Percentiles rank a stretch among this genome's conserved stretches.
Conservation (phyloP, 208 protist genomes). For the Trypanosoma conorhini region DNA sequence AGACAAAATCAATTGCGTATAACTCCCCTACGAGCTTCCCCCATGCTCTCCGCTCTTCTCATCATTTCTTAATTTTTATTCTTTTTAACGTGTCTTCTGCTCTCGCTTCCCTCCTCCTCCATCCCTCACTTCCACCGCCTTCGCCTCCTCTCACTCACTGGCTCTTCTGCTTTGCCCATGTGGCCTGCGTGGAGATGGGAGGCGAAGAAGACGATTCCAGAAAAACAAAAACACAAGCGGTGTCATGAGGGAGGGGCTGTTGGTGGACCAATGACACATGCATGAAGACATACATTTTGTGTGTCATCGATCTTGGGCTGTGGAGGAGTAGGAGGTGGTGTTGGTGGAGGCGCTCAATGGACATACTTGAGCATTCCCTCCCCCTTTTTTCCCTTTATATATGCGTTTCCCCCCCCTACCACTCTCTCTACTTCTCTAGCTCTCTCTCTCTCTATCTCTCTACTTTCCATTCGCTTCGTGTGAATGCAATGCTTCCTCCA, state of each 20-base stretch:
- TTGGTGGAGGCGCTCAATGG: too few relatives aligned
- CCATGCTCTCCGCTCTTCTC: not conserved
- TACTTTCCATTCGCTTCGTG: not conserved
- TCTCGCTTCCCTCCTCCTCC: not conserved
- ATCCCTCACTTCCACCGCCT: not conserved
- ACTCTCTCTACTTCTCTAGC: constrained; percentile 6
- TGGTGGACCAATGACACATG: too few relatives aligned
- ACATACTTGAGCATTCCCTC: not conserved
- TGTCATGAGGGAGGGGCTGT: not conserved
- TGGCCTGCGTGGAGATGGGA: too few relatives aligned
- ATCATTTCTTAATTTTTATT: constrained; percentile 7
- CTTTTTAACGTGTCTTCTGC: not conserved
- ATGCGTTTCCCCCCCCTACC: not conserved
- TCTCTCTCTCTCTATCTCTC: constrained; percentile 17
- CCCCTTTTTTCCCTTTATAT: constrained; percentile 8
- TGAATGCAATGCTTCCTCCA: not conserved
- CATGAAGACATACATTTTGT: too few relatives aligned
- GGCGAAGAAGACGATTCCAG: not conserved
- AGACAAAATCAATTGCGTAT: not conserved
- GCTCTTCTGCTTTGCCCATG: too few relatives aligned
- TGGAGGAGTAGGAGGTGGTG: too few relatives aligned
- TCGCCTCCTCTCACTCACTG: too few relatives aligned
- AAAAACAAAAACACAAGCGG: constrained; percentile 2
- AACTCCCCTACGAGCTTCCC: not conserved
- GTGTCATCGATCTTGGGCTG: too few relatives aligned